These are phyloP conservation scores for Xylaria palmicola DNA, from an alignment of 495 filamentous ascomycete genomes.

Conservation along the genomic window DNA sequence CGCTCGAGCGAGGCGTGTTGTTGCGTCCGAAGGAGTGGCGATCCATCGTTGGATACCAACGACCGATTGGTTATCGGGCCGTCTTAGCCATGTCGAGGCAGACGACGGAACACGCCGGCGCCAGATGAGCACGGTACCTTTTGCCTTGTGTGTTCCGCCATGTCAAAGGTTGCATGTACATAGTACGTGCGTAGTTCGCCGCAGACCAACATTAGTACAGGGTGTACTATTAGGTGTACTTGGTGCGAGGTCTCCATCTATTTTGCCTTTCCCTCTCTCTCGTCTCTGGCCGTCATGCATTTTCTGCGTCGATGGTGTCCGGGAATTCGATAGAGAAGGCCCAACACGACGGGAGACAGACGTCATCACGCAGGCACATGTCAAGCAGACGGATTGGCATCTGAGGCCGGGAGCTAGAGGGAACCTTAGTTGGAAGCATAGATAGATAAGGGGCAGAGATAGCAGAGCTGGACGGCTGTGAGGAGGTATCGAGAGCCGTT, in stretches of 20 bases:
- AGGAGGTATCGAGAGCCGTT: not conserved
- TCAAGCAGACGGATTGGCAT: not conserved
- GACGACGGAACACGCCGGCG: constrained; percentile 6
- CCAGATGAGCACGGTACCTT: not conserved
- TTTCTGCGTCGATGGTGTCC: not conserved
- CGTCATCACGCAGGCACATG: constrained; percentile 12
- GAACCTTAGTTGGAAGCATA: not conserved
- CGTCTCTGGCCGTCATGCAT: not conserved
- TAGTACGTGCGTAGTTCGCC: not conserved
- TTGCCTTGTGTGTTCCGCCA: not conserved
- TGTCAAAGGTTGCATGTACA: no score
- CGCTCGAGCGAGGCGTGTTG: not conserved
- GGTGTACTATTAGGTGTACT: not conserved
- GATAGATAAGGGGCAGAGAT: not conserved
- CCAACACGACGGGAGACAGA: not conserved
- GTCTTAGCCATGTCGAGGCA: constrained; percentile 2
- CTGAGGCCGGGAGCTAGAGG: not conserved
- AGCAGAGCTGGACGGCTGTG: no score
- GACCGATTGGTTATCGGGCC: not conserved
- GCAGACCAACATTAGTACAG: not conserved
- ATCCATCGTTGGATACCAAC: not conserved
- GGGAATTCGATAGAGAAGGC: not conserved
- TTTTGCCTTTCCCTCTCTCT: not conserved
- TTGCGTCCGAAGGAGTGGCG: constrained; percentile 4
- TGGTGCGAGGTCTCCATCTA: not conserved